Base-by-base conservation (phyloP, 352 stramenopile genomes). In the Globisporangium solare region DNA sequence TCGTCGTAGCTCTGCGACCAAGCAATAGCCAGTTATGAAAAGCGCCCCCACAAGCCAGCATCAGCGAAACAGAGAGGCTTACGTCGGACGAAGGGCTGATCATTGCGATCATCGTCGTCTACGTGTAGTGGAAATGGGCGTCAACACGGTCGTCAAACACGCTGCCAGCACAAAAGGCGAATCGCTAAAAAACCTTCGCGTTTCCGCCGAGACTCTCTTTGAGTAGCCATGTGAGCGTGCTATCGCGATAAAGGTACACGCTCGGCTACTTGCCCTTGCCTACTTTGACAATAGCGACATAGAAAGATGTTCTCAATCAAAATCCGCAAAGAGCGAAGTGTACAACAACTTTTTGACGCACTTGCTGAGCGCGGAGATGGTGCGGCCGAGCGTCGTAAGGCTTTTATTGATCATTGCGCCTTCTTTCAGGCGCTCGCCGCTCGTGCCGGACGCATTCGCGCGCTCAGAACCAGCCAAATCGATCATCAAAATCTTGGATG, bases 391-490 rank as follows among this genome's bases (percentile, higher is more conserved):
- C 6, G 86, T 96, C 24, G 85, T 93, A 46, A 97, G 74, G 20
- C 86, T 96, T 58, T 94, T 92, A 73, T 97, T 97, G 66, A 97
- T 97, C 83, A 93, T 97, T 7, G 85, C 83, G 13, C 88, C 88
- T 69, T 97, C 88, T 65, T 96, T 96, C 42, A 97, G 67, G 1
- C 89, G 80, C 17, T 97, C 86, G 6, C 89, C 89, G 27, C 73
- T 91, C 12, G 89, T 94, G 0, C 82, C 86, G 0, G 80, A 92
- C 2, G 81, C 78, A 40, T 92, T 85, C 0, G 83, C 84, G 35
- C 86, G 79, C 57, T 95, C 86, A 0, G 84, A 93, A 6, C 86
- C 86, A 6, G 86, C 86, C 8, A 95, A 55, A 60, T 94, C 86
- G 43, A 95, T 88, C 72, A 95, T 77, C 22, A 78, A 89, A 45